A percentile compares a stretch with the other conserved stretches of the same genome.
Evolutionary conservation across 768 basidiomycete species (phyloP).

Genomic region (Sistotremastrum suecicum): DNA sequence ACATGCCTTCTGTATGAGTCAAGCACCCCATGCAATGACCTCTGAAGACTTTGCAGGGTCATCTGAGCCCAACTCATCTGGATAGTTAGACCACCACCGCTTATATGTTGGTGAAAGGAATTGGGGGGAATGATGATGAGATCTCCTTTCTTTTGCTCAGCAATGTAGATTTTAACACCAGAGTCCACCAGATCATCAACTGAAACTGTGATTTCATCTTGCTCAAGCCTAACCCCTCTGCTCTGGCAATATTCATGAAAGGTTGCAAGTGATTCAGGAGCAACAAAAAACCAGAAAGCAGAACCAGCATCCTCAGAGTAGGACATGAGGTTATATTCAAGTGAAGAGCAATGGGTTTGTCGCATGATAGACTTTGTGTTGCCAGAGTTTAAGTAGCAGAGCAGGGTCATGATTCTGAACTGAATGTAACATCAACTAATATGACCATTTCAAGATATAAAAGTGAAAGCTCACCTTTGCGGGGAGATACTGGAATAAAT

Average conservation of each 20-base stretch:
- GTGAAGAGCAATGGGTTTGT: conserved; percentile 73
- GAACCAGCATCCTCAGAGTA: conserved; percentile 59
- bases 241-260: conserved; percentile 39
- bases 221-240: conserved; percentile 30
- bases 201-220: conserved; percentile 53
- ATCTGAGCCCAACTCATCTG: conserved; percentile 84
- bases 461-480: no score
- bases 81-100: conserved; percentile 64
- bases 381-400: conserved; percentile 74
- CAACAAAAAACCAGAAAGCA: conserved; percentile 84
- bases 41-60: conserved; percentile 45
- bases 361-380: conserved; percentile 78
- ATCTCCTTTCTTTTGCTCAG: conserved; percentile 64
- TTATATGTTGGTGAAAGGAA: conserved; percentile 76
- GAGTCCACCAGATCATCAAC: conserved; percentile 49
- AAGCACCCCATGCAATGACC: conserved; percentile 57
- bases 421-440: no score
- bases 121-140: conserved; percentile 72
- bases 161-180: conserved; percentile 54
- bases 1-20: conserved; percentile 65
- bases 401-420: conserved; percentile 37
- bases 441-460: no score
- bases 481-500: no score
- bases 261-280: conserved; percentile 39
- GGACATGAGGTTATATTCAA: conserved; percentile 80